Conservation (phyloP, 208 protist genomes). For the Trypanosoma cruzi region DNA sequence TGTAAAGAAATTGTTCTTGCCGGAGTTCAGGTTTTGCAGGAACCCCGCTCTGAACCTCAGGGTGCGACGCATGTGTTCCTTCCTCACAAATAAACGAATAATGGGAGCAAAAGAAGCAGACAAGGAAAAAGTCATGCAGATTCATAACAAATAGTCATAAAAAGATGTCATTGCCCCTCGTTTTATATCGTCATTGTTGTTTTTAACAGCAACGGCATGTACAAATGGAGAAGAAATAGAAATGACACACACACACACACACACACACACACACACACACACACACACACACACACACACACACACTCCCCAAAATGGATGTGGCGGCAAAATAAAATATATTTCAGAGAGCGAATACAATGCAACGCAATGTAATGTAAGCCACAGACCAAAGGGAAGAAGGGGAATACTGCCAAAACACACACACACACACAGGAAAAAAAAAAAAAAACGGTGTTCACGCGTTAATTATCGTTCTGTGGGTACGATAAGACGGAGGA, state of each 20-base stretch:
- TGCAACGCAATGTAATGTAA: too few species aligned
- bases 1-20: slow-evolving; percentile 78
- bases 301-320: not conserved
- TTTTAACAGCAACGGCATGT: too few species aligned
- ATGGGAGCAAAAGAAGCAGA: slow-evolving; percentile 6
- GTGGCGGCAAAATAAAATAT: not conserved
- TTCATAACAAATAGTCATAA: not conserved
- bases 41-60: slow-evolving; percentile 20
- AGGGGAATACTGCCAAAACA: slow-evolving; percentile 7
- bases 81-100: slow-evolving; percentile 3
- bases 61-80: slow-evolving; percentile 30
- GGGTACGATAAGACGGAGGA: too few species aligned
- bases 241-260: not conserved
- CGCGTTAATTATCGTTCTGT: too few species aligned
- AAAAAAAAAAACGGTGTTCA: not conserved
- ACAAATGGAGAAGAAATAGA: too few species aligned
- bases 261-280: not conserved
- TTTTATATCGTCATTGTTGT: too few species aligned
- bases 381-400: not conserved
- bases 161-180: too few species aligned
- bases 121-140: slow-evolving; percentile 6
- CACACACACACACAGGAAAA: too few species aligned
- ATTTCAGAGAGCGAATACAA: too few species aligned
- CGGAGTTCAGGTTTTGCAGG: slow-evolving; percentile 56
- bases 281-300: not conserved